Conservation (phyloP, 2,329 filamentous ascomycete genomes). For the Daldinia sp. region DNA sequence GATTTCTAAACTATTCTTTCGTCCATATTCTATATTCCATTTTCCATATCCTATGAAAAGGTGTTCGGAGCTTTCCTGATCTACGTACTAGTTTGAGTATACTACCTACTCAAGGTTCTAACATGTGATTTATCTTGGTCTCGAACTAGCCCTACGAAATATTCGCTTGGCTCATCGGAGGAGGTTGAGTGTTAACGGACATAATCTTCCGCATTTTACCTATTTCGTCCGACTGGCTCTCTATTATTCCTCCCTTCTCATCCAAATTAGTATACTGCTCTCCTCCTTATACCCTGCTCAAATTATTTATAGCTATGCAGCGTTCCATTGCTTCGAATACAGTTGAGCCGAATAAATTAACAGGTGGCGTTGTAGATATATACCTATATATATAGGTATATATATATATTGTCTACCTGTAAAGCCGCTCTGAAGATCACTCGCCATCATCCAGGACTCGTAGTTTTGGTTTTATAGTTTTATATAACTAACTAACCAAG, state of each 20-base stretch:
- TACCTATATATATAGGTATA: not conserved
- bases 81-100: constrained; percentile 2
- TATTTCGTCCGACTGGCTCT: constrained; percentile 27
- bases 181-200: constrained; percentile 30
- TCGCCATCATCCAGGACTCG: not conserved
- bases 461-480: constrained; percentile 1
- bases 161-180: not conserved
- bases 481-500: constrained; percentile 13
- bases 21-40: not conserved
- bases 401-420: constrained; percentile 6
- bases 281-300: not conserved
- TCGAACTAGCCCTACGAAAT: not conserved
- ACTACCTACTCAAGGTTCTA: constrained; percentile 7
- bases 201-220: constrained; percentile 40
- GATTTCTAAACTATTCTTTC: constrained; percentile 11
- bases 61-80: not conserved
- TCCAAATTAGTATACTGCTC: constrained; percentile 1
- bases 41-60: not conserved
- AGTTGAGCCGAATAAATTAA: constrained; percentile 24
- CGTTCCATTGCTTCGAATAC: constrained; percentile 9
- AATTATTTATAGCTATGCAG: constrained; percentile 9
- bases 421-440: constrained; percentile 18
- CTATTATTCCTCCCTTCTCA: constrained; percentile 17
- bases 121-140: not conserved
- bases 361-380: constrained; percentile 1